Evolutionary conservation across 768 basidiomycete genomes (phyloP), one percentile per base, ranked within the genome.

Genomic region (Macrolepiota fuliginosa): DNA sequence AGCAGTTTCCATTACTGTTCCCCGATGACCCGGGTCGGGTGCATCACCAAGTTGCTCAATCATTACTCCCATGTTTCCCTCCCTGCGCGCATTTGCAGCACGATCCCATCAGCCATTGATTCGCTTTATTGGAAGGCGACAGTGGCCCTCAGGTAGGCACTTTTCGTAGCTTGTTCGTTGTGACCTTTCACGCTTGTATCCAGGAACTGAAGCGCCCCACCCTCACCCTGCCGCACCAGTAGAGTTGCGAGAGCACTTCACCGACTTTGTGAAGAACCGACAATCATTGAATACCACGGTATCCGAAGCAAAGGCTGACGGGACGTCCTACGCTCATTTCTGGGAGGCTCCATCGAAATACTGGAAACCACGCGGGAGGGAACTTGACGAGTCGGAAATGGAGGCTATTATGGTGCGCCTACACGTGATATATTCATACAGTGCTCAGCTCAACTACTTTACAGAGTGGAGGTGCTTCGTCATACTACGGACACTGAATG

Each of bases 401-500:
- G 83, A 89, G 12, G 84, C 88, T 15, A 77, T 91, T 61, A 73
- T 83, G 78, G 90, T 89, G 65, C 71, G 83, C 74, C 25, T 15
- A 13, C 35, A 7, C 22, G 32, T 49, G 37, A 51, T 56, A 27
- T 45, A 58, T 35, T 24, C 37, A 32, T 47, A 17, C 32, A 13
- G 4, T 13, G 11, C 25, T 62, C 54, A 62, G 54, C 51, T 58
- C 45, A 19, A 58, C 61, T 27, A 47, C 54, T 54, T 60, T 58
- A 32, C 64, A 89, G 89, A 90, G 82, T 60, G 90, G 90, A 19
- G 90, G 89, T 32, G 90, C 89, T 15, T 85, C 88, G 15, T 69
- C 83, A 24, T 88, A 86, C 58, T 84, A 83, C 45, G 82, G 81
- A 54, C 65, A 50, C 49, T 49, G 63, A 64, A 3, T 63, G 27